Conservation (phyloP, 2,329 filamentous ascomycete genomes). For the Arthrobotrys musiformis region DNA sequence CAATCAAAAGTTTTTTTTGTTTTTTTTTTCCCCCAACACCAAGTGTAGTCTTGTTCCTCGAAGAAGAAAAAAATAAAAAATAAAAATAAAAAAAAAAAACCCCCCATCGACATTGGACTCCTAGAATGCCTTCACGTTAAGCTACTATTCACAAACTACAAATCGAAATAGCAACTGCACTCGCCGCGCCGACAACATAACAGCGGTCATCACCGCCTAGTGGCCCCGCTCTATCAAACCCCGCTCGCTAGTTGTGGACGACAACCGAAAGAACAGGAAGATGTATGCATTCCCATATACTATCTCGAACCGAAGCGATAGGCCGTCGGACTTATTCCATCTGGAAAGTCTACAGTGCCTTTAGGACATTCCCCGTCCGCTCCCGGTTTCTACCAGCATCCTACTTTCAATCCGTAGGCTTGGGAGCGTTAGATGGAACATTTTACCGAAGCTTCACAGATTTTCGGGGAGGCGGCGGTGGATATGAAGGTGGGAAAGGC, state of each 20-base stretch:
- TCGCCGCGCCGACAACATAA: not conserved
- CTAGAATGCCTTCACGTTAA: not conserved
- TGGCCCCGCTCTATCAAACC: not conserved
- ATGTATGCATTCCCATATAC: conserved; percentile 40
- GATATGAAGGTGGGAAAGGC: not conserved
- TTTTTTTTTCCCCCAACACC: conserved; percentile 1
- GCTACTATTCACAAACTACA: not conserved
- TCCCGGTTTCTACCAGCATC: not conserved
- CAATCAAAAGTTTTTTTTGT: not conserved
- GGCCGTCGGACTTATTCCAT: not conserved
- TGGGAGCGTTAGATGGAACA: not conserved
- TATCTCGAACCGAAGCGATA: conserved; percentile 5
- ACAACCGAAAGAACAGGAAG: not conserved
- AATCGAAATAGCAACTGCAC: not conserved
- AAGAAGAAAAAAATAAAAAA: no score
- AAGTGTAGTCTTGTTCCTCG: no score
- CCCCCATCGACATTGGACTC: not conserved
- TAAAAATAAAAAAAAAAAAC: not conserved
- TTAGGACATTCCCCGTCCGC: not conserved
- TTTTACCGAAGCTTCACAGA: not conserved
- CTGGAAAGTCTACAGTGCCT: not conserved
- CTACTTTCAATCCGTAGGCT: not conserved
- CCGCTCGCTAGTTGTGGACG: not conserved
- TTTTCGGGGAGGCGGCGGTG: not conserved
- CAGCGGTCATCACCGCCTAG: not conserved